phyloP scores from a whole-genome alignment of 2,329 filamentous ascomycete genomes.

The Penicillium sp. region DNA sequence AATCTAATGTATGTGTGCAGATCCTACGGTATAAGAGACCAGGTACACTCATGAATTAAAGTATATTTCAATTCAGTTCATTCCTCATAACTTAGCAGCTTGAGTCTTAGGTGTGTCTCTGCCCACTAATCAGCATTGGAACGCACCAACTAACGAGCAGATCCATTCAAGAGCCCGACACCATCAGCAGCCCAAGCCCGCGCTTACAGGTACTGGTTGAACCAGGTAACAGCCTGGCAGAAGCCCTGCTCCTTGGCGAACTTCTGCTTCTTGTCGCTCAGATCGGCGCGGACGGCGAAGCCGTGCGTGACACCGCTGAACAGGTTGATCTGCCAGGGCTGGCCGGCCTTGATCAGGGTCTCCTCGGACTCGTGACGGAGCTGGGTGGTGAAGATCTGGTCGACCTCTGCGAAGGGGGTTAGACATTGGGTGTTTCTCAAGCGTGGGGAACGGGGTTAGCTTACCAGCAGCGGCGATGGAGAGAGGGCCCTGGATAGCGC shows the following conservation, averaged over 20 bases:
- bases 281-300: conserved; percentile 66
- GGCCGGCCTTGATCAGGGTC: conserved; percentile 54
- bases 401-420: conserved; percentile 47
- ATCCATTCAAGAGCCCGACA: not conserved
- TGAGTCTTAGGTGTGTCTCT: not conserved
- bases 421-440: too few species aligned
- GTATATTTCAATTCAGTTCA: not conserved
- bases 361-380: conserved; percentile 61
- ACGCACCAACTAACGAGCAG: not conserved
- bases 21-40: too few species aligned
- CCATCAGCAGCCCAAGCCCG: not conserved
- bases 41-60: not conserved
- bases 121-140: not conserved
- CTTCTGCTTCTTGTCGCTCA: conserved; percentile 52
- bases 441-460: conserved; percentile 7
- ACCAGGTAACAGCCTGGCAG: conserved; percentile 70
- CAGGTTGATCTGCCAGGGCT: conserved; percentile 70
- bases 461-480: conserved; percentile 57
- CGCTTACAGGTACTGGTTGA: conserved; percentile 55
- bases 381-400: conserved; percentile 60
- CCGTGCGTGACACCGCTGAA: conserved; percentile 68
- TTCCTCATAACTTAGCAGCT: conserved; percentile 13
- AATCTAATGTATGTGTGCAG: too few species aligned
- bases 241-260: conserved; percentile 81
- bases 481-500: conserved; percentile 60